These are phyloP conservation scores for Euptelea pleiosperma DNA, from an alignment of 164 flowering plant species.

Conservation along the genomic window DNA sequence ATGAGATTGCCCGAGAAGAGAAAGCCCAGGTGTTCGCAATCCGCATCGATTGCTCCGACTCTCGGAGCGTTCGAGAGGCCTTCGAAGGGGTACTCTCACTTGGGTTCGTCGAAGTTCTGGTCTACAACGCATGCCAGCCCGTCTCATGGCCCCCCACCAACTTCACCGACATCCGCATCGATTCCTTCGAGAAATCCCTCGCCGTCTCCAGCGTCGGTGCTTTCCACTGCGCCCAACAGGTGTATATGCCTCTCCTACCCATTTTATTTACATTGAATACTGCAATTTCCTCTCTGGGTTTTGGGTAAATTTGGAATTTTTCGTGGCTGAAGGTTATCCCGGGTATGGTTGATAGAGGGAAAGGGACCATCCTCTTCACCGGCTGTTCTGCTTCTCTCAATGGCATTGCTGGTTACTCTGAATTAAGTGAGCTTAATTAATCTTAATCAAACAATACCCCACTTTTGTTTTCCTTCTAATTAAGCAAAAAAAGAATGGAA, in stretches of 20 bases:
- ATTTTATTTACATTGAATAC: background rate
- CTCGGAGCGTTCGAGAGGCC: slow-evolving; percentile 68
- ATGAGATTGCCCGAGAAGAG: slow-evolving; percentile 85
- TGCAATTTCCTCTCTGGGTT: no score
- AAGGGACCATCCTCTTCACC: slow-evolving; percentile 78
- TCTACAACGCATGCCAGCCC: slow-evolving; percentile 70
- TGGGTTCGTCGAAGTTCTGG: slow-evolving; percentile 79
- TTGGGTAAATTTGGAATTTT: no score
- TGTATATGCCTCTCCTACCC: background rate
- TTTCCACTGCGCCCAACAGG: slow-evolving; percentile 84
- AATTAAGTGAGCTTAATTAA: slow-evolving; percentile 49
- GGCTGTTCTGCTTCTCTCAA: slow-evolving; percentile 71
- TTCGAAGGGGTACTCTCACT: slow-evolving; percentile 81
- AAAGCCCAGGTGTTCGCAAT: slow-evolving; percentile 82
- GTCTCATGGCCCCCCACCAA: slow-evolving; percentile 36
- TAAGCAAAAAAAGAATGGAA: no score
- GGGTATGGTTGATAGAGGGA: slow-evolving; percentile 82
- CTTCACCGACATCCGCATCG: slow-evolving; percentile 49
- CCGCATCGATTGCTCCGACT: slow-evolving; percentile 77
- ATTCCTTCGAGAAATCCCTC: slow-evolving; percentile 61
- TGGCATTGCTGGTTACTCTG: slow-evolving; percentile 66
- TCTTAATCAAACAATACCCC: no score
- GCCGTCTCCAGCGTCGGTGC: slow-evolving; percentile 73
- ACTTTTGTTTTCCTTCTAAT: no score
- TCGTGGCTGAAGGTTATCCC: slow-evolving; percentile 85